phyloP scores from a whole-genome alignment of 345 rosid genomes.

The Populus pruinosa region DNA sequence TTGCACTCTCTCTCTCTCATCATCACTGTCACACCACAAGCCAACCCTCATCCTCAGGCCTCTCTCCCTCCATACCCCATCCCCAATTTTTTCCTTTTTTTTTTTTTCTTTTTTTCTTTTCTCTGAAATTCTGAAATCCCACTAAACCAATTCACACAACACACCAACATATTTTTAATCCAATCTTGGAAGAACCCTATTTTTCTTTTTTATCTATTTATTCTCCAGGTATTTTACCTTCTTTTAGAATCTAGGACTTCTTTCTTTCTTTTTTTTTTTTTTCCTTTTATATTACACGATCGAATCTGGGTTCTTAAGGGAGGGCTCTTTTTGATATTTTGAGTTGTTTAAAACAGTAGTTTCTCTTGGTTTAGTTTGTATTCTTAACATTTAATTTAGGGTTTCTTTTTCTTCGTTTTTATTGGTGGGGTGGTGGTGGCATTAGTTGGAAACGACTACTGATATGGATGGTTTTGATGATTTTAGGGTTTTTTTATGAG shows the following conservation, averaged over 20 bases:
- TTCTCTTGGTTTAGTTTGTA: neutral
- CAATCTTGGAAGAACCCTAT: neutral
- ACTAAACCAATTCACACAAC: neutral
- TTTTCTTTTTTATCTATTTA: neutral
- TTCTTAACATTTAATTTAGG: neutral
- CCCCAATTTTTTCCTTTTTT: too few species aligned
- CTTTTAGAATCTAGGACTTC: neutral
- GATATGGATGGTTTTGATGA: conserved; percentile 15
- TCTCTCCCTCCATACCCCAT: neutral
- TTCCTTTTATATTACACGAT: neutral
- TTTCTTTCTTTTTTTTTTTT: neutral
- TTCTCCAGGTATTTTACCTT: neutral
- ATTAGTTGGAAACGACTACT: conserved; percentile 1
- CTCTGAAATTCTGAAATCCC: too few species aligned
- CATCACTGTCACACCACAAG: neutral
- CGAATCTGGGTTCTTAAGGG: neutral
- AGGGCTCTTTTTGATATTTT: neutral
- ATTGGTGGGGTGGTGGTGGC: neutral
- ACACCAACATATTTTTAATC: neutral
- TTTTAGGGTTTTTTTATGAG: conserved; percentile 11
- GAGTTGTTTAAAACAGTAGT: neutral
- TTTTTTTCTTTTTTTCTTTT: neutral
- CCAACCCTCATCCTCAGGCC: neutral
- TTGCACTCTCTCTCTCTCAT: conserved; percentile 27
- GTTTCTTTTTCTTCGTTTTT: neutral